Percentiles rank a stretch among this genome's conserved stretches.
Evolutionary conservation across 129 eudicot species (phyloP).

Genomic region (Lactuca sativa): DNA sequence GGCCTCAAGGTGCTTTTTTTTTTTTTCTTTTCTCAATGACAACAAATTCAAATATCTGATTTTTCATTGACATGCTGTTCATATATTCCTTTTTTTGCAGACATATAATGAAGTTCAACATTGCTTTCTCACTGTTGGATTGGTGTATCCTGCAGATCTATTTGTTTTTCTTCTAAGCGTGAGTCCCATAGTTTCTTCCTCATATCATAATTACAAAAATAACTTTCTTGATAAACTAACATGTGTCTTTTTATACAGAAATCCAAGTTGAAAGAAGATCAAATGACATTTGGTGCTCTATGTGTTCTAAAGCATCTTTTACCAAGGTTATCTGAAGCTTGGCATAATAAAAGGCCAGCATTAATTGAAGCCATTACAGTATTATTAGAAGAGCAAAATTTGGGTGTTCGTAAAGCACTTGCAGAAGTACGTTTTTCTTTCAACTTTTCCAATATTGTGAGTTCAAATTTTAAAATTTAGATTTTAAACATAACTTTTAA

Average conservation of each 20-base stretch:
- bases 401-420: slow-evolving; percentile 89
- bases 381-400: slow-evolving; percentile 71
- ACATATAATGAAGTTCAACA: slow-evolving; percentile 95
- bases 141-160: slow-evolving; percentile 85
- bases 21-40: slow-evolving; percentile 6
- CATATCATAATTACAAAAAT: background rate
- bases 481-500: background rate
- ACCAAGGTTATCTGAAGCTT: slow-evolving; percentile 93
- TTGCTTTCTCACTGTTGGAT: slow-evolving; percentile 85
- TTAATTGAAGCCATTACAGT: slow-evolving; percentile 76
- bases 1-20: slow-evolving; percentile 71
- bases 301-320: slow-evolving; percentile 87
- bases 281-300: slow-evolving; percentile 88
- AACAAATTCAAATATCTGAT: background rate
- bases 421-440: slow-evolving; percentile 66
- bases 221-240: slow-evolving; percentile 12
- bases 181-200: slow-evolving; percentile 38
- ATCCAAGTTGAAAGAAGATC: slow-evolving; percentile 92
- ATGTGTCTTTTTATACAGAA: slow-evolving; percentile 49
- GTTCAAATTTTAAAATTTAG: background rate
- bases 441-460: background rate
- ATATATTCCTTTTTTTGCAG: slow-evolving; percentile 43
- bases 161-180: slow-evolving; percentile 83
- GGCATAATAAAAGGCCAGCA: slow-evolving; percentile 78
- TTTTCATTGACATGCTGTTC: background rate